phyloP scores from a whole-genome alignment of 331 rosid genomes.

The Prunus yedoensis region DNA sequence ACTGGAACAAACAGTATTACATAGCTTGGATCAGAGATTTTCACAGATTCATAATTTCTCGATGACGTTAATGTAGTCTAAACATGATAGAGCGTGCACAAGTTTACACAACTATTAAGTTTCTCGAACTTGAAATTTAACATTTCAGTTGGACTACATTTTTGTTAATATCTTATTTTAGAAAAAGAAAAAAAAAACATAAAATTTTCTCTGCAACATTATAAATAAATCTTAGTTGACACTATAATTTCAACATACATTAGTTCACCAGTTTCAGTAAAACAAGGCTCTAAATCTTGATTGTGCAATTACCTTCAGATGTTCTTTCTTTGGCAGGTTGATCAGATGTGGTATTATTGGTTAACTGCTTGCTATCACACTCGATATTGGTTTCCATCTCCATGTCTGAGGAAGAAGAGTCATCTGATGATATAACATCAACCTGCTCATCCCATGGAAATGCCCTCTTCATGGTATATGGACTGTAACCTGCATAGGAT shows the following conservation, averaged over 20 bases:
- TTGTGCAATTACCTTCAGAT: conserved; percentile 44
- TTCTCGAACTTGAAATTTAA: not conserved
- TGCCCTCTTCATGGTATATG: conserved; percentile 54
- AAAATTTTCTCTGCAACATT: not conserved
- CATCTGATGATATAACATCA: conserved; percentile 49
- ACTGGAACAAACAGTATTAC: not conserved
- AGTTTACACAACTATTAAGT: not conserved
- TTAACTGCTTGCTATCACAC: conserved; percentile 19
- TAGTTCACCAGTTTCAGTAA: not conserved
- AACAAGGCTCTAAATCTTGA: conserved; percentile 8
- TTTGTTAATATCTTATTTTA: not conserved
- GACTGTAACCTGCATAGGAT: conserved; percentile 14
- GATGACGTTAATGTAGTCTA: not conserved
- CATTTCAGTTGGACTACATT: not conserved
- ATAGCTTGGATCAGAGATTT: not conserved
- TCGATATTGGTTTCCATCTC: conserved; percentile 21
- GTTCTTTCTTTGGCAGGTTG: conserved; percentile 18
- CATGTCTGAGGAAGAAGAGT: conserved; percentile 53
- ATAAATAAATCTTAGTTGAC: not conserved
- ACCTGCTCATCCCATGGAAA: conserved; percentile 45
- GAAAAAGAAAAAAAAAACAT: not conserved
- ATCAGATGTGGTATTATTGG: conserved; percentile 1
- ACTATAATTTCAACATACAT: not conserved
- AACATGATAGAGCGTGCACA: not conserved
- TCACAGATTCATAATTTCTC: not conserved